Base-by-base conservation (phyloP, 192 early-diverging fungal species). In the Helicostylum pulchrum region DNA sequence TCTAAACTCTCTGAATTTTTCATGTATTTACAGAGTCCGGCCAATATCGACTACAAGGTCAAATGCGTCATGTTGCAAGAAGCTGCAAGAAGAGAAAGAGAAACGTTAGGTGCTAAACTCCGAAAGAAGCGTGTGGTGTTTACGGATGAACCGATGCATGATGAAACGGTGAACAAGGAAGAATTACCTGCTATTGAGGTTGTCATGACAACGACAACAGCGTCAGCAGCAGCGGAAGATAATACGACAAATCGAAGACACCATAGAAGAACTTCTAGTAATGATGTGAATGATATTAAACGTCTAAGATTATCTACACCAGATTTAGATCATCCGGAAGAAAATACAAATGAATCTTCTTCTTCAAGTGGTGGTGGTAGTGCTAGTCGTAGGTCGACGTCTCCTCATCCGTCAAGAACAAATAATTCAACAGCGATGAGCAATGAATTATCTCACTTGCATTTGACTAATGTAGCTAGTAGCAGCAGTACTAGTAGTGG, bases 1-100 rank as follows among this genome's bases (percentile, higher is more conserved):
- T 81, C 77, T 62, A 77, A 81, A 48, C 58, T 84, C 51, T 78
- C 85, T 23, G 78, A 85, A 73, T 83, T 87, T 32, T 85, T 86
- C 65, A 83, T 84, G 62, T 81, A 81, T 9, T 78, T 87, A 4
- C 77, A 80, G 62, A 77, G 73, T 57, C 81, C 74, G 53, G 82
- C 59, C 36, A 78, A 77, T 31, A 62, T 78, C 8, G 71, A 73
- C 39, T 73, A 74, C 52, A 77, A 77, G 55, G 66, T 73, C 12
- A 77, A 77, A 49, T 69, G 71, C 26, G 61, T 78, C 26, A 67
- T 74, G 74, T 42, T 78, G 6, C 69, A 77, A 39, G 74, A 78
- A 59, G 72, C 71, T 19, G 77, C 77, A 14, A 44, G 66, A 31
- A 36, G 62, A 43, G 75, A 72, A 36, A 67, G 66, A 47, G 71